Percentiles rank a stretch among this genome's conserved stretches.
These are phyloP conservation scores for Sugiyamaella novakii DNA, from an alignment of 1,139 yeast species.

Conservation along the genomic window DNA sequence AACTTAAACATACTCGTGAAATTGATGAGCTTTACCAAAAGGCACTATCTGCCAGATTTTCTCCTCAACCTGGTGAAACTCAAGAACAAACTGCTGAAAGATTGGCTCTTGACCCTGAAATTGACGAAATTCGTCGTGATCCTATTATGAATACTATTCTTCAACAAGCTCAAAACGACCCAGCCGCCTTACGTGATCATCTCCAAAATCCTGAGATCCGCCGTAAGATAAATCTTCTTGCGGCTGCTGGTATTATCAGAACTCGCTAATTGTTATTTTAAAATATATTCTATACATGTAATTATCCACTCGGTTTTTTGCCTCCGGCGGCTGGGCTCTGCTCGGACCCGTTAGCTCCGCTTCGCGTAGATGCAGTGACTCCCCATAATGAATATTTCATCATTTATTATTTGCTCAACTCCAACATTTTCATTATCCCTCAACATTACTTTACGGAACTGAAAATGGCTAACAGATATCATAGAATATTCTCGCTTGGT, in stretches of 20 bases:
- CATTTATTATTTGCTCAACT: too few relatives aligned
- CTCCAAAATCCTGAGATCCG: slow-evolving; percentile 95
- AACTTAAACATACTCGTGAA: slow-evolving; percentile 65
- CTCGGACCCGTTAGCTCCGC: too few relatives aligned
- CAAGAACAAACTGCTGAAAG: slow-evolving; percentile 94
- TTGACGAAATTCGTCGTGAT: slow-evolving; percentile 85
- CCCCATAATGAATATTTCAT: too few relatives aligned
- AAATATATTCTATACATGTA: slow-evolving; percentile 8
- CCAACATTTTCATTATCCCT: too few relatives aligned
- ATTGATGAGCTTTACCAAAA: slow-evolving; percentile 80
- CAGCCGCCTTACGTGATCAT: slow-evolving; percentile 96
- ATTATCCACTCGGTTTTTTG: too few relatives aligned
- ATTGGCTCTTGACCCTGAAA: slow-evolving; percentile 90
- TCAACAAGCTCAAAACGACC: slow-evolving; percentile 91
- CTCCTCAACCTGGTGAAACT: slow-evolving; percentile 82
- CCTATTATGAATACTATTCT: slow-evolving; percentile 97
- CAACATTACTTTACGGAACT: too few relatives aligned
- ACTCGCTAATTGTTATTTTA: slow-evolving; percentile 60
- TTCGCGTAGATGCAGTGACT: too few relatives aligned
- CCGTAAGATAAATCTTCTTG: slow-evolving; percentile 83
- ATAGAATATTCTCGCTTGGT: slow-evolving; percentile 13
- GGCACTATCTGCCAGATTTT: slow-evolving; percentile 79
- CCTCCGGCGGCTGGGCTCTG: too few relatives aligned
- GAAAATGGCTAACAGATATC: slow-evolving; percentile 10
- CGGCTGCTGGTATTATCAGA: slow-evolving; percentile 97